Evolutionary conservation across 805 yeast species (phyloP).

Genomic region (Starmera dryadoides): DNA sequence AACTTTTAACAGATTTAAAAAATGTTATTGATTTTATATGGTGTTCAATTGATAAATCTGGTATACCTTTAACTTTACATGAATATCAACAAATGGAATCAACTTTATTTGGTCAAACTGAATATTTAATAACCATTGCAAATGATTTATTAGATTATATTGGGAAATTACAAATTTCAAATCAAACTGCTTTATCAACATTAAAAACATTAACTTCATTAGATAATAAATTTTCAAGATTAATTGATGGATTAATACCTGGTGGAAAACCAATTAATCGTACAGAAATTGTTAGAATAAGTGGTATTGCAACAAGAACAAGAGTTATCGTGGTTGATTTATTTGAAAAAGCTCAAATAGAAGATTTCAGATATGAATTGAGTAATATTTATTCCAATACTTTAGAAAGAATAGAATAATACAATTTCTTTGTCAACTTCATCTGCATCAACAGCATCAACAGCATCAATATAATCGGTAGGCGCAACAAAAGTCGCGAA

Average conservation of each 20-base stretch:
- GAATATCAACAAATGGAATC: slow-evolving; percentile 9
- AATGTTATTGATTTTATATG: slow-evolving; percentile 50
- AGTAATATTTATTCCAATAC: slow-evolving; percentile 35
- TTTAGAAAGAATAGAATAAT: slow-evolving; percentile 27
- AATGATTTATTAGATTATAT: slow-evolving; percentile 63
- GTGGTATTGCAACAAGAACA: slow-evolving; percentile 46
- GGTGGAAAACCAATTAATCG: slow-evolving; percentile 29
- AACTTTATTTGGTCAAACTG: slow-evolving; percentile 49
- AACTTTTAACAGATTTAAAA: slow-evolving; percentile 38
- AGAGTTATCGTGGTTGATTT: slow-evolving; percentile 32
- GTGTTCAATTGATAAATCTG: slow-evolving; percentile 44
- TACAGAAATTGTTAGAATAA: slow-evolving; percentile 46
- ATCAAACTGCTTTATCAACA: slow-evolving; percentile 20
- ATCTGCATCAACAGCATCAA: neutral
- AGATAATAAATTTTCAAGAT: slow-evolving; percentile 32
- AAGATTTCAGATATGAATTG: slow-evolving; percentile 37
- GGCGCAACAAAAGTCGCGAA: no score
- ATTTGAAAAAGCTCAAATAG: slow-evolving; percentile 26
- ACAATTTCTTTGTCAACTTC: no score
- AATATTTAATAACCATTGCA: slow-evolving; percentile 53
- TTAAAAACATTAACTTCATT: slow-evolving; percentile 30
- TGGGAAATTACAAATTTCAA: slow-evolving; percentile 30
- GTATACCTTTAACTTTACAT: slow-evolving; percentile 7
- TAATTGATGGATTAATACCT: slow-evolving; percentile 28
- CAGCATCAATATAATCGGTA: no score